Percentiles rank a stretch among this genome's conserved stretches.
These are phyloP conservation scores for Aureobasidium sp. DNA, from an alignment of 2,329 filamentous ascomycete species.

Conservation along the genomic window DNA sequence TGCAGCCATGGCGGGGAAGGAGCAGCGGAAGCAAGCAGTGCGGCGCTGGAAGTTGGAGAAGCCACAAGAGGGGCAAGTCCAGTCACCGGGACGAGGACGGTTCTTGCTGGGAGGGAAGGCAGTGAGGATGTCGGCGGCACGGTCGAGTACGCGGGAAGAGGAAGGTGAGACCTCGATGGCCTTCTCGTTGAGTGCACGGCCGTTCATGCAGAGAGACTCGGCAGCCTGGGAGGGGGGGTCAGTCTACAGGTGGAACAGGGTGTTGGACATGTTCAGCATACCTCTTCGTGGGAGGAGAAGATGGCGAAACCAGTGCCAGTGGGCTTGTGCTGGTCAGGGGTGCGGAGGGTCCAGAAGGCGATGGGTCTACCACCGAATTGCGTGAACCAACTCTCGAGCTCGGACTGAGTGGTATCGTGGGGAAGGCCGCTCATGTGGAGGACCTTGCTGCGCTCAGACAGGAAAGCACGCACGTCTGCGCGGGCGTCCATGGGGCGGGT, in stretches of 20 bases:
- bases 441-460: constrained; percentile 94
- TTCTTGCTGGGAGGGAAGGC: constrained; percentile 99
- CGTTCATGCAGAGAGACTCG: constrained; percentile 98
- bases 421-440: constrained; percentile 95
- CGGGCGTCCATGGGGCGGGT: constrained; percentile 93
- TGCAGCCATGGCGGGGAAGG: constrained; percentile 86
- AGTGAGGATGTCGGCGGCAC: constrained; percentile 89
- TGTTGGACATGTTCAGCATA: constrained; percentile 40
- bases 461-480: constrained; percentile 90
- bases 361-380: constrained; percentile 97
- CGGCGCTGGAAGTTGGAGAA: constrained; percentile 99
- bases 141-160: constrained; percentile 90
- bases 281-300: constrained; percentile 98
- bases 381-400: constrained; percentile 98
- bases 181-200: constrained; percentile 94
- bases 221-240: constrained; percentile 57
- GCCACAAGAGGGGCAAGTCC: constrained; percentile 96
- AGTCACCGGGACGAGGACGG: constrained; percentile 90
- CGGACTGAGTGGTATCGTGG: constrained; percentile 96
- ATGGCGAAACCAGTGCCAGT: constrained; percentile 97
- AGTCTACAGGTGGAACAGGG: constrained; percentile 12
- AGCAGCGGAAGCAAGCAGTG: constrained; percentile 97
- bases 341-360: constrained; percentile 96
- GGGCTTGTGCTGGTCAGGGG: constrained; percentile 98
- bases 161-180: constrained; percentile 98